A percentile compares a stretch with the other conserved stretches of the same genome.
Evolutionary conservation across 306 rosid genomes (phyloP).

Genomic region (Rosa persica): DNA sequence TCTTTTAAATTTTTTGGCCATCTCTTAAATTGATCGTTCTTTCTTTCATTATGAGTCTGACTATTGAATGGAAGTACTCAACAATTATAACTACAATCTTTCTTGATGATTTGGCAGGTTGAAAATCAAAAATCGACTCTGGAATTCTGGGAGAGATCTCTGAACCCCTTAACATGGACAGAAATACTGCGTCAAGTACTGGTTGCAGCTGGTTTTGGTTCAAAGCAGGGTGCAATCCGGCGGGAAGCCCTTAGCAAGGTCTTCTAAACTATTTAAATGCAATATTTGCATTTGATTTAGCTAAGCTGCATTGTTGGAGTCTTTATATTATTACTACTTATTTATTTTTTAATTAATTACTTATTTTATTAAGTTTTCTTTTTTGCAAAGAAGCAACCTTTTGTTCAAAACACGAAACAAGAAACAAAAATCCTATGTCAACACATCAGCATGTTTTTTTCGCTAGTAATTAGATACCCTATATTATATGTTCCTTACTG

Average conservation of each 20-base stretch:
- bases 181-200: slow-evolving; percentile 91
- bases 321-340: neutral
- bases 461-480: neutral
- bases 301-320: neutral
- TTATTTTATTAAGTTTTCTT: neutral
- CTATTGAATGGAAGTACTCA: slow-evolving; percentile 7
- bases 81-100: slow-evolving; percentile 13
- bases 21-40: neutral
- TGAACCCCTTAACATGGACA: slow-evolving; percentile 88
- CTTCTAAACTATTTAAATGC: slow-evolving; percentile 23
- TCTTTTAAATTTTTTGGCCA: neutral
- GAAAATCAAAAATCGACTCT: slow-evolving; percentile 62
- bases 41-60: neutral
- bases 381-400: neutral
- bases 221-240: slow-evolving; percentile 60
- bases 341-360: too few species aligned
- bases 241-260: slow-evolving; percentile 77
- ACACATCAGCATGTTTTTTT: neutral
- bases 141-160: slow-evolving; percentile 70
- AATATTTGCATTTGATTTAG: neutral
- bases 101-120: slow-evolving; percentile 53
- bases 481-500: neutral
- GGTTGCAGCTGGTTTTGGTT: slow-evolving; percentile 94
- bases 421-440: neutral
- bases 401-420: neutral